Percentiles rank a stretch among this genome's conserved stretches.
These are phyloP conservation scores for Peronospora farinosa DNA, from an alignment of 352 stramenopile genomes.

Conservation along the genomic window DNA sequence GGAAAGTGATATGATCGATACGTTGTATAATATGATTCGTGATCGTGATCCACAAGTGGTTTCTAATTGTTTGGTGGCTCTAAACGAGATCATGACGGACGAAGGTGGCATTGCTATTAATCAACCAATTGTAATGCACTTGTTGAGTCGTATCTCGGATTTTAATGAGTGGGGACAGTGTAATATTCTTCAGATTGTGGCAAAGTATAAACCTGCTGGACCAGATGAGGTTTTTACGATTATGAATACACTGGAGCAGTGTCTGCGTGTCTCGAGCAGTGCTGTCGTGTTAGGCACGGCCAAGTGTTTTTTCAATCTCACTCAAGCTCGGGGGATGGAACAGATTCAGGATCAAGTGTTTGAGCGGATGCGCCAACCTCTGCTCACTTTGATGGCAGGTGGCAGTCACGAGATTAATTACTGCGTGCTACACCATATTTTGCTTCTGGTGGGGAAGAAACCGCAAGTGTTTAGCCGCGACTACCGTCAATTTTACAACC, in stretches of 20 bases:
- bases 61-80: constrained; percentile 93
- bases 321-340: constrained; percentile 79
- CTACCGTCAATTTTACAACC: constrained; percentile 96
- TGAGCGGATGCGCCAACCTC: constrained; percentile 90
- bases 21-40: constrained; percentile 97
- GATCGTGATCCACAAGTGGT: constrained; percentile 97
- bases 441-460: constrained; percentile 91
- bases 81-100: constrained; percentile 97
- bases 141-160: constrained; percentile 96
- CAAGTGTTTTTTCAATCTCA: constrained; percentile 97
- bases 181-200: constrained; percentile 92
- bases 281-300: constrained; percentile 94
- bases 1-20: constrained; percentile 94
- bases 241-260: constrained; percentile 96
- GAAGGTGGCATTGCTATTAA: constrained; percentile 97
- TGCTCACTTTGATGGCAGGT: constrained; percentile 96
- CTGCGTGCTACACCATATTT: constrained; percentile 95
- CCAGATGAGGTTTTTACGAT: constrained; percentile 97
- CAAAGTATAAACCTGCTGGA: constrained; percentile 90
- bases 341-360: constrained; percentile 86
- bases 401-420: constrained; percentile 91
- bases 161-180: constrained; percentile 99
- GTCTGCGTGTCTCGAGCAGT: constrained; percentile 92
- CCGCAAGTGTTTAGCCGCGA: constrained; percentile 95
- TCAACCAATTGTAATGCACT: constrained; percentile 94